Base-by-base conservation (phyloP, 2,329 filamentous ascomycete species). In the Metarhizium rileyi region DNA sequence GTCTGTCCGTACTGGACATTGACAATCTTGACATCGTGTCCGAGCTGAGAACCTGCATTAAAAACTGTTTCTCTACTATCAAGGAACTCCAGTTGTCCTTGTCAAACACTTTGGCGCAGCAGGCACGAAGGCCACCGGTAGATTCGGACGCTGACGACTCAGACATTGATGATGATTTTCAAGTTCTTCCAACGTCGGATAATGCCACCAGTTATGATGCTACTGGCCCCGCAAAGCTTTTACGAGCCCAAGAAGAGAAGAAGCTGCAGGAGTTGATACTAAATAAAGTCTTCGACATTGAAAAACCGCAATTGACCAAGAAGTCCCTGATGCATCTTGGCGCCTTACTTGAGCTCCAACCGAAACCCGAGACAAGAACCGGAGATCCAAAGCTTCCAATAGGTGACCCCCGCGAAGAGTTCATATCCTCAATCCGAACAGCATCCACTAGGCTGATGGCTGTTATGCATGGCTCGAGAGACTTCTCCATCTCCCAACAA, bases 41-140 rank as follows among this genome's bases (percentile, higher is more conserved):
- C 2, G 81, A 84, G 61, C 68, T 84, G 52, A 75, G 72, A 53
- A 58, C 68, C 5, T 82, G 78, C 56, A 64, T 84, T 23, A 68
- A 67, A 10, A 76, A 76, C 54, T 83, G 75, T 1, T 70, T 74
- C 2, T 68, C 73, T 1, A 78, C 77, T 0, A 65, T 84, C 22
- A 73, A 67, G 22, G 71, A 75, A 43, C 63, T 84, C 25, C 71
- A 75, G 46, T 62, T 84, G 14, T 84, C 81, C 4, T 74, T 84
- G 51, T 84, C 80, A 0, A 69, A 76, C 30, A 53, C 56, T 3
- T 63, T 83, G 16, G 78, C 77, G 2, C 52, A 60, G 25, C 63
- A 64, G 38, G 62, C 75, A 8, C 62, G 69, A 27, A 66, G 62
- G 44, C 63, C 66, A 1, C 56, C 62, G 8, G 58, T 61, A 12